phyloP scores from a whole-genome alignment of 371 early-diverging fungal species.

The Nematocida ausubeli region DNA sequence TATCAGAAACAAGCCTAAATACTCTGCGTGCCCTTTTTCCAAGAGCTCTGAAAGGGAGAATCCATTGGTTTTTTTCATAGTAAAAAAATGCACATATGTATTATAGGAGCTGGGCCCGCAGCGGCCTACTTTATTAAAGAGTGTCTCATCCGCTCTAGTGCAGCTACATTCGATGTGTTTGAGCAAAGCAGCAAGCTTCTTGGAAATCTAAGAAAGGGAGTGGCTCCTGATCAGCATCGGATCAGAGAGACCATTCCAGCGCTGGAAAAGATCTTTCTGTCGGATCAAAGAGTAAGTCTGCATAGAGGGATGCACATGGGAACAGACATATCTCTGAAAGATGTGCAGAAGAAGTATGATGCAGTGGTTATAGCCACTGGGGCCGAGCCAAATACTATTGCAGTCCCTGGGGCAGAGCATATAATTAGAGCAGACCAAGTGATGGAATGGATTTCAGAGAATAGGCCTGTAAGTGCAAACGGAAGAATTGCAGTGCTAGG shows the following conservation, averaged over 20 bases:
- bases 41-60: constrained; percentile 11
- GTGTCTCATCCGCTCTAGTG: constrained; percentile 68
- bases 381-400: constrained; percentile 73
- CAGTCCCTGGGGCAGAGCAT: constrained; percentile 70
- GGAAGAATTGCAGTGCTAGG: constrained; percentile 72
- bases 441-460: not conserved
- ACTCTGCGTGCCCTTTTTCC: constrained; percentile 32
- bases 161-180: constrained; percentile 73
- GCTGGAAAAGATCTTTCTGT: constrained; percentile 70
- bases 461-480: not conserved
- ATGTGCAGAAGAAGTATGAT: constrained; percentile 72
- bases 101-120: constrained; percentile 80
- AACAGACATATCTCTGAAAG: constrained; percentile 69
- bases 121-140: constrained; percentile 84
- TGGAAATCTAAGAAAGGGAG: constrained; percentile 85
- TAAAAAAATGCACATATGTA: constrained; percentile 59
- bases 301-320: constrained; percentile 70
- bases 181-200: constrained; percentile 78
- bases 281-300: constrained; percentile 72
- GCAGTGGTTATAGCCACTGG: constrained; percentile 80
- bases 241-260: constrained; percentile 73
- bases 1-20: constrained; percentile 25
- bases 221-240: constrained; percentile 94
- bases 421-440: not conserved
- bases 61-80: constrained; percentile 18